Conservation (phyloP, 176 grass and related monocot genomes). For the Cenchrus americanus region DNA sequence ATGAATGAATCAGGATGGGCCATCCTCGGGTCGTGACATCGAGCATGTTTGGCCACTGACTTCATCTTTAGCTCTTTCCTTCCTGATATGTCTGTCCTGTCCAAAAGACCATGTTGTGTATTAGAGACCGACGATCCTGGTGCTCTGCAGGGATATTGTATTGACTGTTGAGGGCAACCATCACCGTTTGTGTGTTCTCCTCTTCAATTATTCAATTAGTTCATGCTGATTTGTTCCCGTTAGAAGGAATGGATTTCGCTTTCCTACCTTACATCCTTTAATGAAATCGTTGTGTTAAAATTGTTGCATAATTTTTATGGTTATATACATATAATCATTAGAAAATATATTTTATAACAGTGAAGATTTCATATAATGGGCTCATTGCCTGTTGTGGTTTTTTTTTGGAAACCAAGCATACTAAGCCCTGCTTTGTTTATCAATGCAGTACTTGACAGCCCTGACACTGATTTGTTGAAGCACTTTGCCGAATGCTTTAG, state of each 20-base stretch:
- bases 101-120: neutral
- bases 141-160: neutral
- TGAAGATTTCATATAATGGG: neutral
- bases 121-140: neutral
- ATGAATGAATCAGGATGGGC: no score
- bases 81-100: neutral
- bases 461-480: slow-evolving; percentile 58
- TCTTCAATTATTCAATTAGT: neutral
- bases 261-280: neutral
- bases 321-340: no score
- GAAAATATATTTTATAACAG: no score
- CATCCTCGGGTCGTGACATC: no score
- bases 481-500: slow-evolving; percentile 83
- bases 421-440: slow-evolving; percentile 35
- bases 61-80: neutral
- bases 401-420: no score
- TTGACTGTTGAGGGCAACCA: no score
- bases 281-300: neutral
- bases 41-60: slow-evolving; percentile 40
- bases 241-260: slow-evolving; percentile 8
- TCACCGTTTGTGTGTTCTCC: neutral
- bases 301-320: slow-evolving; percentile 12
- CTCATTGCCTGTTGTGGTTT: neutral
- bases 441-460: slow-evolving; percentile 74
- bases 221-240: neutral